phyloP scores from a whole-genome alignment of 352 stramenopile genomes.

The Phytopythium helicoides region DNA sequence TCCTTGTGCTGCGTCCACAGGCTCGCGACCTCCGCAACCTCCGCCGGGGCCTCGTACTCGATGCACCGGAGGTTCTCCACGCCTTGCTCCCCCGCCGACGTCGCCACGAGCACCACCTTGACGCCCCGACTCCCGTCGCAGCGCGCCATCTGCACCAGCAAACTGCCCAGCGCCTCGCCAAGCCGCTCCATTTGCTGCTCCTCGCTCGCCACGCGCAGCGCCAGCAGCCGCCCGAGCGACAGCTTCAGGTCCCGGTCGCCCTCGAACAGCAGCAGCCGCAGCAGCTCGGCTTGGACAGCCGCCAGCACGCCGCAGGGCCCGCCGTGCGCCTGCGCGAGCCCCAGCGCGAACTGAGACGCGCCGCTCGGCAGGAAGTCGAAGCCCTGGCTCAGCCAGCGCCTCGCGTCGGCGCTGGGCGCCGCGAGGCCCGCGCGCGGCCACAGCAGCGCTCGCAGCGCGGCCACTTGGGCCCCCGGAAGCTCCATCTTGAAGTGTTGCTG shows the following conservation, averaged over 20 bases:
- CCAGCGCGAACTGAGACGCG: slow-evolving; percentile 37
- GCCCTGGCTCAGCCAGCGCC: slow-evolving; percentile 56
- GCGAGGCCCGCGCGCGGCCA: slow-evolving; percentile 2
- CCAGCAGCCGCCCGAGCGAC: slow-evolving; percentile 8
- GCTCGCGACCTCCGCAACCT: slow-evolving; percentile 12
- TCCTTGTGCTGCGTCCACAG: slow-evolving; percentile 18
- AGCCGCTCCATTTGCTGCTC: too few relatives aligned
- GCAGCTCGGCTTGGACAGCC: slow-evolving; percentile 69
- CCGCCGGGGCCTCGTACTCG: slow-evolving; percentile 2
- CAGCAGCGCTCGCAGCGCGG: slow-evolving; percentile 2
- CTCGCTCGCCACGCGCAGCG: not conserved
- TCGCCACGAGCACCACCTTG: too few relatives aligned
- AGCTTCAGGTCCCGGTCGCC: not conserved
- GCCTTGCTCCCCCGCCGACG: too few relatives aligned
- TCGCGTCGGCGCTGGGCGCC: slow-evolving; percentile 17
- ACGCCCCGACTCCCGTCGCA: not conserved
- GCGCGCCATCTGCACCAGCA: slow-evolving; percentile 12
- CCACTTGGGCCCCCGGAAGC: not conserved
- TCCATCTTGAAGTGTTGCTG: too few relatives aligned
- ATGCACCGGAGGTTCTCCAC: not conserved
- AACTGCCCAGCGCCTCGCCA: slow-evolving; percentile 19
- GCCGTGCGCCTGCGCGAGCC: slow-evolving; percentile 69
- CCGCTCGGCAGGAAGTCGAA: slow-evolving; percentile 39
- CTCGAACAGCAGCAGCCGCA: slow-evolving; percentile 54
- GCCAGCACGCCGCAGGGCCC: slow-evolving; percentile 83